A percentile compares a stretch with the other conserved stretches of the same genome.
Conservation (phyloP, 228 moss, liverwort and hornwort species). For the Sphagnum magellanicum region DNA sequence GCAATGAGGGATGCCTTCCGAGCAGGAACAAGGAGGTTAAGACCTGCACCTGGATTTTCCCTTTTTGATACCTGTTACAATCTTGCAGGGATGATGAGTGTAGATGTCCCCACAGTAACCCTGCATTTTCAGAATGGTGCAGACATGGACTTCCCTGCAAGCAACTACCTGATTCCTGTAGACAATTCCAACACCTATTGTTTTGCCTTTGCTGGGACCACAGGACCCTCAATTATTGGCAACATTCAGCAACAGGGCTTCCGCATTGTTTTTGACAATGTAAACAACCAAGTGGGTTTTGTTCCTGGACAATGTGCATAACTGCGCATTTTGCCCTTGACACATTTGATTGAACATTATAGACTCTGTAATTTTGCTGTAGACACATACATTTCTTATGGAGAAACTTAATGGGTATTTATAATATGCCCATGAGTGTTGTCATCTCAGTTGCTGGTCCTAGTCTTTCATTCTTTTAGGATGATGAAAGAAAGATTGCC, state of each 20-base stretch:
- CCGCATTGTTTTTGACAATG: conserved; percentile 59
- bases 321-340: background rate
- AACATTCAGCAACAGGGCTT: conserved; percentile 86
- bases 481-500: no score
- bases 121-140: conserved; percentile 43
- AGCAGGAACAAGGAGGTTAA: conserved; percentile 17
- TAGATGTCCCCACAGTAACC: conserved; percentile 47
- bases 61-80: conserved; percentile 55
- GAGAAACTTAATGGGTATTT: no score
- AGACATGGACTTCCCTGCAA: conserved; percentile 39
- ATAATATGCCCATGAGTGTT: no score
- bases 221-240: conserved; percentile 67
- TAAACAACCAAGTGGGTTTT: conserved; percentile 58
- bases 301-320: conserved; percentile 34
- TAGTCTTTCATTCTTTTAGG: no score
- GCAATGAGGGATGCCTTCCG: conserved; percentile 46
- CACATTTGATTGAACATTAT: no score
- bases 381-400: no score
- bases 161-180: conserved; percentile 63
- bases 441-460: no score
- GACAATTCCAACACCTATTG: conserved; percentile 64
- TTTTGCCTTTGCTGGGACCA: conserved; percentile 60
- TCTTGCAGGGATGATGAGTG: conserved; percentile 30
- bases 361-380: no score
- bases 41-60: conserved; percentile 36